Evolutionary conservation across 1,284 basidiomycete species (phyloP).

Genomic region (Trichosporon asahii): DNA sequence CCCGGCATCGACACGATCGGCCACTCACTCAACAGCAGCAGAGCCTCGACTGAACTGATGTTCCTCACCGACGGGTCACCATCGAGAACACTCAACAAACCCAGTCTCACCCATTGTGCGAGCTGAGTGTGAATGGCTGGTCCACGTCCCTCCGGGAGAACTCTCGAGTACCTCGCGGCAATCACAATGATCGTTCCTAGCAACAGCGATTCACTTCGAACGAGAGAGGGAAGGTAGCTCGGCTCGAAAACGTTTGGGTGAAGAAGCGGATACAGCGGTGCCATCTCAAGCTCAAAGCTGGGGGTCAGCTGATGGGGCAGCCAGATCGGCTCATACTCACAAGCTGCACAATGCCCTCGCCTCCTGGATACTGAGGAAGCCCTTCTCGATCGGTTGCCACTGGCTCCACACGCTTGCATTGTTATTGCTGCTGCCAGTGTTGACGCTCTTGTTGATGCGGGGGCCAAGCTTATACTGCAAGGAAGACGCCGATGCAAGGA

Average conservation of each 20-base stretch:
- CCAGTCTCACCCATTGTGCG: slow-evolving; percentile 16
- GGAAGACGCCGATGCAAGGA: slow-evolving; percentile 18
- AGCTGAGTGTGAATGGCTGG: slow-evolving; percentile 10
- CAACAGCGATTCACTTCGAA: slow-evolving; percentile 14
- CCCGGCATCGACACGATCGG: slow-evolving; percentile 17
- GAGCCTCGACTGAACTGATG: slow-evolving; percentile 19
- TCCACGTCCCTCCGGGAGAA: slow-evolving; percentile 9
- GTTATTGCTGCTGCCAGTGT: not conserved
- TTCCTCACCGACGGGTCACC: slow-evolving; percentile 16
- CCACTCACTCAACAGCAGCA: slow-evolving; percentile 22
- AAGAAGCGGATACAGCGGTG: slow-evolving; percentile 19
- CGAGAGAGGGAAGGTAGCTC: slow-evolving; percentile 15
- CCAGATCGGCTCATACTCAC: not conserved
- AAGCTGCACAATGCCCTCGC: slow-evolving; percentile 15
- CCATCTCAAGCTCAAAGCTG: slow-evolving; percentile 23
- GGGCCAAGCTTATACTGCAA: slow-evolving; percentile 15
- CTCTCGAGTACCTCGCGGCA: slow-evolving; percentile 16
- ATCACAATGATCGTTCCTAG: slow-evolving; percentile 21
- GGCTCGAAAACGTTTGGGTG: slow-evolving; percentile 16
- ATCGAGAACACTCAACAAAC: slow-evolving; percentile 15
- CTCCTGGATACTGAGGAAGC: slow-evolving; percentile 14
- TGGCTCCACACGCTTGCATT: slow-evolving; percentile 13
- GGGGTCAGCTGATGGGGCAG: not conserved
- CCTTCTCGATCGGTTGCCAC: slow-evolving; percentile 17
- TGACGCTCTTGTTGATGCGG: not conserved